Evolutionary conservation across 1,139 yeast genomes (phyloP).

Genomic region (Candida sanyaensis): DNA sequence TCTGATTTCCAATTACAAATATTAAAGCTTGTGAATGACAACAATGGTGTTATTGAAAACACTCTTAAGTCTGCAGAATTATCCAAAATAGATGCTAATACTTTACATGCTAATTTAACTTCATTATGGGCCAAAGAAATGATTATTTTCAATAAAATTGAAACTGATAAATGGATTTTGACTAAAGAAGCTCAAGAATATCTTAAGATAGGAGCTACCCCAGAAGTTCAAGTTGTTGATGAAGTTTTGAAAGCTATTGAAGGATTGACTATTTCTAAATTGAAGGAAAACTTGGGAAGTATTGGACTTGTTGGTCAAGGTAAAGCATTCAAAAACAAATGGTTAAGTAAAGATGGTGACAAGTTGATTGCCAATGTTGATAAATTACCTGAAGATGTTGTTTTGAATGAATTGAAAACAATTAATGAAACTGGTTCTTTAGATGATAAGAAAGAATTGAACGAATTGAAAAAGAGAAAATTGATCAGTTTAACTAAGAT

Average conservation of each 20-base stretch:
- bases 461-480: conserved; percentile 93
- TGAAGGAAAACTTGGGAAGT: conserved; percentile 72
- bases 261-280: conserved; percentile 82
- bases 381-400: conserved; percentile 61
- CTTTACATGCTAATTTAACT: conserved; percentile 72
- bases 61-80: conserved; percentile 59
- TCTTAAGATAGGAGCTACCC: conserved; percentile 71
- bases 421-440: conserved; percentile 62
- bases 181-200: conserved; percentile 85
- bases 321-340: conserved; percentile 96
- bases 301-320: conserved; percentile 94
- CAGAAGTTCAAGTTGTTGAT: conserved; percentile 79
- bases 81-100: conserved; percentile 36
- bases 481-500: conserved; percentile 71
- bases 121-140: conserved; percentile 85
- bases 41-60: conserved; percentile 59
- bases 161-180: conserved; percentile 73
- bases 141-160: conserved; percentile 74
- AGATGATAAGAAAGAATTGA: conserved; percentile 63
- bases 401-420: conserved; percentile 62
- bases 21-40: conserved; percentile 60
- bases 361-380: conserved; percentile 61
- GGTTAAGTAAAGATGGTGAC: conserved; percentile 91
- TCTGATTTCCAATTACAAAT: conserved; percentile 59
- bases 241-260: conserved; percentile 76